Conservation (phyloP, 2,329 filamentous ascomycete species). For the Neospermospora avenae region DNA sequence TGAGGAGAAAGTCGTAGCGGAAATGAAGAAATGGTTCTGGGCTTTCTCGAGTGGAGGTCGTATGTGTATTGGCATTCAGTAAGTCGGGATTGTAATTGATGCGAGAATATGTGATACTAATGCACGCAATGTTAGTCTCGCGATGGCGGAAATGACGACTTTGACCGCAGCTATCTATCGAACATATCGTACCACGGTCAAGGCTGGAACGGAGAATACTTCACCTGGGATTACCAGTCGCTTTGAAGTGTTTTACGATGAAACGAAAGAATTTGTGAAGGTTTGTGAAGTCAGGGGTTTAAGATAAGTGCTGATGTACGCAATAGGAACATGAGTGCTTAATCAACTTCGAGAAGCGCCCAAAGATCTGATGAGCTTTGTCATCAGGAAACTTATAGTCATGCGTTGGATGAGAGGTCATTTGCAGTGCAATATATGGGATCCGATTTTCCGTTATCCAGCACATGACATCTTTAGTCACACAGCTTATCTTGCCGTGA, state of each 20-base stretch:
- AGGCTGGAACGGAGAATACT: conserved; percentile 30
- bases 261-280: conserved; percentile 23
- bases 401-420: no score
- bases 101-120: not conserved
- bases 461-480: no score
- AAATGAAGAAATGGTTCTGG: conserved; percentile 51
- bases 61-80: conserved; percentile 58
- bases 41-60: conserved; percentile 65
- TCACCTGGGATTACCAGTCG: conserved; percentile 41
- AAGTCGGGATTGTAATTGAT: not conserved
- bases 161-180: conserved; percentile 44
- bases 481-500: no score
- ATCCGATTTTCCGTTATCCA: no score
- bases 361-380: no score
- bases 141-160: conserved; percentile 50
- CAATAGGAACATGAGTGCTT: conserved; percentile 20
- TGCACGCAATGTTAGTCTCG: conserved; percentile 39
- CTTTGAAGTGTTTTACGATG: conserved; percentile 42
- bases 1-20: conserved; percentile 34
- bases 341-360: conserved; percentile 16
- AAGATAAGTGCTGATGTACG: not conserved
- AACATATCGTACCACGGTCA: conserved; percentile 39
- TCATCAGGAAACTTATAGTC: no score
- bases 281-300: not conserved
- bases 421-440: no score